phyloP scores from a whole-genome alignment of 225 moss, liverwort and hornwort species.

The Pseudoscleropodium purum region DNA sequence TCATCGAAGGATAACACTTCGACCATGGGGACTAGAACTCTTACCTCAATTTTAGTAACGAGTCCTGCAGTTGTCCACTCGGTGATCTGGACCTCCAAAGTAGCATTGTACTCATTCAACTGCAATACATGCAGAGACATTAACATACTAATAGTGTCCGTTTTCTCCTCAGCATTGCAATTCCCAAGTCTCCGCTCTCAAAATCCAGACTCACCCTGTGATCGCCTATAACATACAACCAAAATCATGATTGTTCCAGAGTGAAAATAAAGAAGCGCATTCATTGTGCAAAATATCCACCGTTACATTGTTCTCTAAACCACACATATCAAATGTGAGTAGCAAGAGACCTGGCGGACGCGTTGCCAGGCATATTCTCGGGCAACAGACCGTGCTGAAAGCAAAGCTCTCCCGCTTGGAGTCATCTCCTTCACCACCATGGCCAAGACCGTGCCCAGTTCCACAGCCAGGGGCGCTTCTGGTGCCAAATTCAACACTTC shows the following conservation, averaged over 20 bases:
- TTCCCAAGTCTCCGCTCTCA: neutral
- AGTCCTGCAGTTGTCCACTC: conserved; percentile 71
- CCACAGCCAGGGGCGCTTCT: conserved; percentile 21
- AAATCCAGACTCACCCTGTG: neutral
- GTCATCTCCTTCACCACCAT: conserved; percentile 49
- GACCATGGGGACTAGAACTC: neutral
- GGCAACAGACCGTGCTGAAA: conserved; percentile 59
- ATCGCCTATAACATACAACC: neutral
- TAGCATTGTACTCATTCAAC: conserved; percentile 43
- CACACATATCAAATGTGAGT: neutral
- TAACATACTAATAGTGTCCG: neutral
- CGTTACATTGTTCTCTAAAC: neutral
- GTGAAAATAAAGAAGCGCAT: neutral
- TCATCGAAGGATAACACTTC: neutral
- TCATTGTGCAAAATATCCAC: neutral
- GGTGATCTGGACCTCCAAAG: conserved; percentile 45
- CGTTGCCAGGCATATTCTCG: conserved; percentile 75
- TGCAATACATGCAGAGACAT: conserved; percentile 19
- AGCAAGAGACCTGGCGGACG: conserved; percentile 46
- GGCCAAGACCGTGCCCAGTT: conserved; percentile 49
- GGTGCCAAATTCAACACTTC: conserved; percentile 21
- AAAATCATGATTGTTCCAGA: neutral
- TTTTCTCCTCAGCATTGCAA: neutral
- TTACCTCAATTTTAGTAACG: conserved; percentile 63
- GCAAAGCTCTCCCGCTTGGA: conserved; percentile 57